These are phyloP conservation scores for Myxozyma neotropica DNA, from an alignment of 805 yeast species.

Conservation along the genomic window DNA sequence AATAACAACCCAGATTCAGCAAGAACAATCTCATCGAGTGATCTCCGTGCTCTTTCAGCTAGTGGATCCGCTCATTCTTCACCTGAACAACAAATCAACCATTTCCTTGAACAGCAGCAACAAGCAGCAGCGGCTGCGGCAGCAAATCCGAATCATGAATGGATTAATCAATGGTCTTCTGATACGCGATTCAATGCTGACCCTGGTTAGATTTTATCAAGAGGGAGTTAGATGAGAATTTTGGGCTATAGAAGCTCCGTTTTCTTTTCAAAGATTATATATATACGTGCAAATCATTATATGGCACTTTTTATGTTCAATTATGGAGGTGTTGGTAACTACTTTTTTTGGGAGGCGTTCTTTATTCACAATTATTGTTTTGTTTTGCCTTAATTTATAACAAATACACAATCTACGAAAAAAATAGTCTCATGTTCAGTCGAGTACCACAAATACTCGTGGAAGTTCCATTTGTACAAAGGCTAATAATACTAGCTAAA, in stretches of 20 bases:
- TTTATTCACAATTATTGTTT: not conserved
- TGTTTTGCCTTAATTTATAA: not conserved
- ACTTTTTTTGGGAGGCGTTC: not conserved
- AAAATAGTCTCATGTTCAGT: too few species aligned
- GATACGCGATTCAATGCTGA: not conserved
- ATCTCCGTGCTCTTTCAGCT: conserved; percentile 19
- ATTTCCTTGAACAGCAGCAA: conserved; percentile 1
- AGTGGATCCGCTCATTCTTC: conserved; percentile 28
- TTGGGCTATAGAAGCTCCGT: too few species aligned
- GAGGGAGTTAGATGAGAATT: too few species aligned
- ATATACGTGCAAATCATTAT: too few species aligned
- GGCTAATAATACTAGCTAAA: not conserved
- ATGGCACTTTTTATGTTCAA: too few species aligned
- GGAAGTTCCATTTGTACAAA: not conserved
- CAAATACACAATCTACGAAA: too few species aligned
- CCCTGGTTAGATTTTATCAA: not conserved
- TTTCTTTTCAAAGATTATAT: too few species aligned
- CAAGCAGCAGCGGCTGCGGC: conserved; percentile 9
- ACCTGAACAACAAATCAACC: conserved; percentile 20
- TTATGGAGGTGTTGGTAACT: not conserved
- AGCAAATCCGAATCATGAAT: not conserved
- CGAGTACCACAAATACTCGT: too few species aligned
- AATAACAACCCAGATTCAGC: not conserved
- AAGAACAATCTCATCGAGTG: conserved; percentile 3
- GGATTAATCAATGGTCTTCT: conserved; percentile 11